A percentile compares a stretch with the other conserved stretches of the same genome.
These are phyloP conservation scores for Daldinia caldariorum DNA, from an alignment of 495 filamentous ascomycete genomes.

Conservation along the genomic window DNA sequence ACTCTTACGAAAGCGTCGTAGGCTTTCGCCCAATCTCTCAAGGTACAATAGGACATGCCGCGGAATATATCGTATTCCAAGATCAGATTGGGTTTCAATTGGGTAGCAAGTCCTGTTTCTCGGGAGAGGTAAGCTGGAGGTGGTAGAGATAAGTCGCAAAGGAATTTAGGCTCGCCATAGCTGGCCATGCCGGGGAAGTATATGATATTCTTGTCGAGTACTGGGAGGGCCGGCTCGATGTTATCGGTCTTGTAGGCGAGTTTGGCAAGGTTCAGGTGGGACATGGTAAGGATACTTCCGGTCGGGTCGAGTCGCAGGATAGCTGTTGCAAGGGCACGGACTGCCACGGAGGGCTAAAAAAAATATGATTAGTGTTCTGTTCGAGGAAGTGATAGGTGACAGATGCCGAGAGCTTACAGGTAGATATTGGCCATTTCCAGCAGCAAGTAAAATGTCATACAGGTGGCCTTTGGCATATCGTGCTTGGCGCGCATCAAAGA, in stretches of 20 bases:
- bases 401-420: slow-evolving; percentile 47
- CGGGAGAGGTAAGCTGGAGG: slow-evolving; percentile 63
- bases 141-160: slow-evolving; percentile 50
- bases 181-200: slow-evolving; percentile 66
- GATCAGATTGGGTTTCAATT: slow-evolving; percentile 66
- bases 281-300: slow-evolving; percentile 73
- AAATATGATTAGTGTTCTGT: slow-evolving; percentile 7
- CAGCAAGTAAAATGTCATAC: slow-evolving; percentile 44
- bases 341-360: slow-evolving; percentile 65
- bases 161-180: slow-evolving; percentile 34
- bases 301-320: slow-evolving; percentile 78
- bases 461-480: slow-evolving; percentile 53
- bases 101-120: slow-evolving; percentile 65
- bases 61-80: slow-evolving; percentile 82
- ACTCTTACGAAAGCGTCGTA: slow-evolving; percentile 74
- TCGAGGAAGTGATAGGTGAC: background rate
- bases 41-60: slow-evolving; percentile 79
- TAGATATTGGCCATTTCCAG: slow-evolving; percentile 45
- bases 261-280: slow-evolving; percentile 69
- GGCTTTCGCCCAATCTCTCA: slow-evolving; percentile 77
- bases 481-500: slow-evolving; percentile 58
- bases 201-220: slow-evolving; percentile 74
- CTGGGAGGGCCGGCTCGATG: slow-evolving; percentile 67
- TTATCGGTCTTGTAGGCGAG: slow-evolving; percentile 63
- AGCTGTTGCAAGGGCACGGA: slow-evolving; percentile 68